These are phyloP conservation scores for Passiflora organensis DNA, from an alignment of 345 rosid genomes.

Conservation along the genomic window DNA sequence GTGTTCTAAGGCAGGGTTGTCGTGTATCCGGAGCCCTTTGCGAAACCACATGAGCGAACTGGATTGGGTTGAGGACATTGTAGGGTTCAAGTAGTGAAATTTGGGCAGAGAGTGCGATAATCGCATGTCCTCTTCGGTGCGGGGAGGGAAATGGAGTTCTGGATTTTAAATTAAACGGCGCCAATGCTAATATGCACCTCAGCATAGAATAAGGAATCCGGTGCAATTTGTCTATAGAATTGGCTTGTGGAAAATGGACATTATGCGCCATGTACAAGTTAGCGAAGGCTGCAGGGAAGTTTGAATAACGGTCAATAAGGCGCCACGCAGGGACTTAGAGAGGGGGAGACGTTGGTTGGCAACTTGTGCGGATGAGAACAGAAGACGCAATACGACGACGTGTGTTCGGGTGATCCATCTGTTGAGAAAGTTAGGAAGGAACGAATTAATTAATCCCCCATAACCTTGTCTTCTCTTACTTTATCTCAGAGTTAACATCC, in stretches of 20 bases:
- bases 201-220: neutral
- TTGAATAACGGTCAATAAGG: conserved; percentile 15
- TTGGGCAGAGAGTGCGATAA: conserved; percentile 7
- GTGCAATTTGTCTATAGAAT: neutral
- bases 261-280: neutral
- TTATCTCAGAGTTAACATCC: too few relatives aligned
- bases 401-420: too few relatives aligned
- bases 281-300: neutral
- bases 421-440: too few relatives aligned
- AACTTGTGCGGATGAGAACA: neutral
- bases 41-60: conserved; percentile 86
- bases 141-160: neutral
- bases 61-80: conserved; percentile 42
- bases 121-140: too few relatives aligned
- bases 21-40: conserved; percentile 88
- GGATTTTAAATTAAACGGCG: neutral
- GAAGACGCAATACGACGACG: neutral
- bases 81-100: conserved; percentile 10
- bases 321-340: conserved; percentile 27
- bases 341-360: conserved; percentile 4
- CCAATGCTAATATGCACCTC: neutral
- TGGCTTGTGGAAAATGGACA: neutral
- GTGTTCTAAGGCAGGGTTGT: conserved; percentile 76
- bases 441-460: too few relatives aligned
- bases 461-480: too few relatives aligned